Percentiles rank a stretch among this genome's conserved stretches.
Conservation (phyloP, 129 eudicot species). For the Flaveria robusta region DNA sequence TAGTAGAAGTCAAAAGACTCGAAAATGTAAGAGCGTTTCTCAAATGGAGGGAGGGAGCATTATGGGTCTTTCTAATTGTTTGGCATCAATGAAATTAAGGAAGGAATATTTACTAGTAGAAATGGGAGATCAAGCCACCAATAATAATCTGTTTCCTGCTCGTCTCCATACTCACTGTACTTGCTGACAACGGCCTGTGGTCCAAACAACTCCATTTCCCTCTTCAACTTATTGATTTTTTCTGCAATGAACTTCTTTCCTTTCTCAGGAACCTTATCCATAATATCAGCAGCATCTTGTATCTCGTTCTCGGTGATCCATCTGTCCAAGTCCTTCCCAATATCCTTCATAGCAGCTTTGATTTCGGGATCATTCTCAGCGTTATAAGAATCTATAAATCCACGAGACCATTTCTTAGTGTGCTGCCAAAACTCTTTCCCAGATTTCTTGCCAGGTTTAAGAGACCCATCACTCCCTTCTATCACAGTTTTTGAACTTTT, state of each 20-base stretch:
- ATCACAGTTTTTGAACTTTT: constrained; percentile 65
- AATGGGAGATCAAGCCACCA: constrained; percentile 99
- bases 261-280: constrained; percentile 70
- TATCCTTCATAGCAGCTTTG: constrained; percentile 85
- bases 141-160: constrained; percentile 80
- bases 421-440: constrained; percentile 95
- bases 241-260: constrained; percentile 56
- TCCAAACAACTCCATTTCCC: constrained; percentile 89
- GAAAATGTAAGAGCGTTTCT: not conserved
- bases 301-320: constrained; percentile 95
- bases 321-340: constrained; percentile 87
- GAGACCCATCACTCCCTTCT: constrained; percentile 90
- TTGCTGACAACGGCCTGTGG: constrained; percentile 92
- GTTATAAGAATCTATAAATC: constrained; percentile 77
- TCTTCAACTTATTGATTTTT: constrained; percentile 67
- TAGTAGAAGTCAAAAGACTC: not conserved
- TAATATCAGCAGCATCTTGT: constrained; percentile 70
- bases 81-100: constrained; percentile 6
- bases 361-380: constrained; percentile 88
- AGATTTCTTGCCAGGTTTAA: constrained; percentile 67
- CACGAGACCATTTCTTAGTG: constrained; percentile 94
- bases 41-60: not conserved
- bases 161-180: constrained; percentile 85
- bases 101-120: constrained; percentile 54
- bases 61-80: not conserved